Base-by-base conservation (phyloP, 2,329 filamentous ascomycete genomes). In the Pestalotiopsis sp. region DNA sequence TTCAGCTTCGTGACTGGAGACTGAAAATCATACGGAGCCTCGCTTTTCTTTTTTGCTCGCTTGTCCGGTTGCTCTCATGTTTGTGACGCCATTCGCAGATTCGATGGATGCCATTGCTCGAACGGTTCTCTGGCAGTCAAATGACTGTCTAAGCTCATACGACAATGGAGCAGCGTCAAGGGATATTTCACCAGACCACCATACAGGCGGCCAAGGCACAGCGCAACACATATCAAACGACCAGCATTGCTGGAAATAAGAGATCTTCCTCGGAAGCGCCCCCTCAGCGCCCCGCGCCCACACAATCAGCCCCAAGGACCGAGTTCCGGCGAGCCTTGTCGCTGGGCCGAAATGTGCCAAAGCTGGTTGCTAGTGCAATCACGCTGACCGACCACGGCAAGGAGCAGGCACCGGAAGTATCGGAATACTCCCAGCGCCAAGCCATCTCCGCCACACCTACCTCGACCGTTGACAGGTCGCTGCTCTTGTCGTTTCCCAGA, bases 401-500 rank as follows among this genome's bases (percentile, higher is more conserved):
- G 60, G 67, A 14, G 69, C 72, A 31, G 65, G 68, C 49, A 59
- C 73, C 9, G 23, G 74, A 73, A 2, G 72, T 79, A 2, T 85
- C 85, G 17, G 86, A 90, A 69, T 89, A 89, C 74, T 86, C 88
- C 0, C 90, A 91, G 74, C 82, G 89, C 64, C 82, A 79, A 64
- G 73, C 74, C 3, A 79, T 89, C 62, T 80, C 83, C 57, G 83
- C 87, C 11, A 91, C 88, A 4, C 88, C 89, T 1, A 84, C 84
- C 1, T 79, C 83, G 3, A 80, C 81, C 13, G 70, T 78, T 36
- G 87, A 91, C 72, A 84, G 87, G 9, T 81, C 86, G 67, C 83
- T 94, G 20, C 88, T 85, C 14, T 82, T 95, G 38, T 84, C 85
- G 4, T 88, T 94, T 77, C 82, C 86, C 1, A 81, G 81, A 52